A percentile compares a stretch with the other conserved stretches of the same genome.
These are phyloP conservation scores for Pseudogymnoascus sp. DNA, from an alignment of 2,329 filamentous ascomycete species.

Conservation along the genomic window DNA sequence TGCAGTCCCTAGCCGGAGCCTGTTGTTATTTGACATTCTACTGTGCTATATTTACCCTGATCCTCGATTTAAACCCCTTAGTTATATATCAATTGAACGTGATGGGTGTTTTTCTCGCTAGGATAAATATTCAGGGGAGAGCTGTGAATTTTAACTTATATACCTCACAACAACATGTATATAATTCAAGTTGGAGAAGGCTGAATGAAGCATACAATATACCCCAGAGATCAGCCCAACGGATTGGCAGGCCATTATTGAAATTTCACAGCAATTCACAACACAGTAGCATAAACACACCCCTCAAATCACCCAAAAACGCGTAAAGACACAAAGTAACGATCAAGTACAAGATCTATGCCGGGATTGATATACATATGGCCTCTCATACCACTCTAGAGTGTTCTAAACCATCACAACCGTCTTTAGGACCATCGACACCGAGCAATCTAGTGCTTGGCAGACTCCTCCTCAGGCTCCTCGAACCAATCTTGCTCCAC, in stretches of 20 bases:
- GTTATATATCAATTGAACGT: neutral
- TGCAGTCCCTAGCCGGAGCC: neutral
- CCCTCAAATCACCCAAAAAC: neutral
- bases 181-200: neutral
- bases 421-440: neutral
- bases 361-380: slow-evolving; percentile 12
- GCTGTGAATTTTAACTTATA: neutral
- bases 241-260: neutral
- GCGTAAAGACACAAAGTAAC: neutral
- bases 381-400: slow-evolving; percentile 10
- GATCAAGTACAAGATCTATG: slow-evolving; percentile 9
- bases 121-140: neutral
- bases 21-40: too few species aligned
- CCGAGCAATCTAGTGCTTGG: slow-evolving; percentile 20
- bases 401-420: slow-evolving; percentile 8
- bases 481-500: slow-evolving; percentile 69
- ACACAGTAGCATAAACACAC: neutral
- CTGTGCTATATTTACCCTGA: neutral
- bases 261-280: neutral
- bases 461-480: slow-evolving; percentile 50
- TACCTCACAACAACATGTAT: neutral
- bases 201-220: neutral
- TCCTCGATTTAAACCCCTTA: neutral
- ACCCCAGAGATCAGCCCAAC: too few species aligned
- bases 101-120: neutral